phyloP scores from a whole-genome alignment of 2,329 filamentous ascomycete genomes.

The Neoscytalidium dimidiatum region DNA sequence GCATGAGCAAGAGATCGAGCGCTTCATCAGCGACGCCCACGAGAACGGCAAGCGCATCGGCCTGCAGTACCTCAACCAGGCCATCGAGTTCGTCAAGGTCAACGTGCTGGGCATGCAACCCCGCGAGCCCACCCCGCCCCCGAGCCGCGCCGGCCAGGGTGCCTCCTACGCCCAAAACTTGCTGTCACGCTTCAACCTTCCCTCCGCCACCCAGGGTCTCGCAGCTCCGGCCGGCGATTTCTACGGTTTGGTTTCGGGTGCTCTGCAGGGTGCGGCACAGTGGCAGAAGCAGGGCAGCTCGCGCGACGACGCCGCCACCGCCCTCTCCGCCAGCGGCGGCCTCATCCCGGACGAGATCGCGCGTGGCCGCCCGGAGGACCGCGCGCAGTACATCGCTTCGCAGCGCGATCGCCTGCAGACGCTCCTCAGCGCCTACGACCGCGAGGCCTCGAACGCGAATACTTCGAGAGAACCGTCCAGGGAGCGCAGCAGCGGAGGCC shows the following conservation, averaged over 20 bases:
- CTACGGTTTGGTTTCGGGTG: constrained; percentile 74
- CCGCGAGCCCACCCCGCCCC: constrained; percentile 50
- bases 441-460: constrained; percentile 59
- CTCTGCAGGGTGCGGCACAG: constrained; percentile 64
- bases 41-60: constrained; percentile 76
- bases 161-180: constrained; percentile 73
- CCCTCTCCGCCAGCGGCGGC: constrained; percentile 59
- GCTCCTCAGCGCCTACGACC: constrained; percentile 75
- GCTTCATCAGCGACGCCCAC: constrained; percentile 81
- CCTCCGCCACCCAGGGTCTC: constrained; percentile 55
- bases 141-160: constrained; percentile 43
- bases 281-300: constrained; percentile 39
- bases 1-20: constrained; percentile 87
- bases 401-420: constrained; percentile 77
- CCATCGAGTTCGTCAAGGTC: constrained; percentile 63
- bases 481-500: constrained; percentile 50
- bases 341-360: constrained; percentile 71
- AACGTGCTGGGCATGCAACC: constrained; percentile 78
- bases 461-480: constrained; percentile 47
- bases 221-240: constrained; percentile 62
- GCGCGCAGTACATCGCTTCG: constrained; percentile 71
- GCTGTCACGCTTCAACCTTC: constrained; percentile 83
- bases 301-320: constrained; percentile 45
- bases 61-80: constrained; percentile 56
- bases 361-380: constrained; percentile 60